Conservation (phyloP, 108 stramenopile species). For the Skeletonema grethae region DNA sequence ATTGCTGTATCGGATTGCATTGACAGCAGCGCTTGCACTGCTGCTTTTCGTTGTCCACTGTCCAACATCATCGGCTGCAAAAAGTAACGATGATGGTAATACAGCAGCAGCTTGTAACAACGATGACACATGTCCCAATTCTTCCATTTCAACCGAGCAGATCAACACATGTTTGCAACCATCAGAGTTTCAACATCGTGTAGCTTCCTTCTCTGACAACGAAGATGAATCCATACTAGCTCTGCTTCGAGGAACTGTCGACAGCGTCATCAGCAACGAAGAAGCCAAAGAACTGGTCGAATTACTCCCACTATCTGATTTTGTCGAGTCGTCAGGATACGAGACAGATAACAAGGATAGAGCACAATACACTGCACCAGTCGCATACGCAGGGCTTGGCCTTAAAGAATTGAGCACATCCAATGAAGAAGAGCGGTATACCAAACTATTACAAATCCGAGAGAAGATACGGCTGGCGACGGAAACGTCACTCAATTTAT, state of each 20-base stretch:
- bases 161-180: conserved; percentile 9
- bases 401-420: conserved; percentile 30
- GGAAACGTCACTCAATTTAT: conserved; percentile 33
- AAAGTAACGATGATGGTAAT: neutral
- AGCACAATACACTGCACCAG: conserved; percentile 23
- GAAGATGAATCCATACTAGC: conserved; percentile 15
- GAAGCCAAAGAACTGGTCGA: conserved; percentile 10
- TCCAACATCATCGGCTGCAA: neutral
- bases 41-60: neutral
- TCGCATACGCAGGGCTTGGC: conserved; percentile 26
- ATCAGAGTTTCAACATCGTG: conserved; percentile 10
- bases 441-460: conserved; percentile 32
- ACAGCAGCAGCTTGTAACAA: neutral
- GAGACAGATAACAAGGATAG: conserved; percentile 10
- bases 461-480: conserved; percentile 40
- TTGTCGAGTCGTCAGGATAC: conserved; percentile 34
- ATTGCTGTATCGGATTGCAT: neutral
- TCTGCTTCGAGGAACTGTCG: conserved; percentile 28
- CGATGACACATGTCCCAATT: neutral
- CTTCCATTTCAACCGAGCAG: neutral
- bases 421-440: conserved; percentile 21
- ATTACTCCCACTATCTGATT: conserved; percentile 9
- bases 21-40: neutral
- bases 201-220: conserved; percentile 12
- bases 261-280: conserved; percentile 2